These are phyloP conservation scores for Pythium graminicola DNA, from an alignment of 352 stramenopile genomes.

Conservation along the genomic window DNA sequence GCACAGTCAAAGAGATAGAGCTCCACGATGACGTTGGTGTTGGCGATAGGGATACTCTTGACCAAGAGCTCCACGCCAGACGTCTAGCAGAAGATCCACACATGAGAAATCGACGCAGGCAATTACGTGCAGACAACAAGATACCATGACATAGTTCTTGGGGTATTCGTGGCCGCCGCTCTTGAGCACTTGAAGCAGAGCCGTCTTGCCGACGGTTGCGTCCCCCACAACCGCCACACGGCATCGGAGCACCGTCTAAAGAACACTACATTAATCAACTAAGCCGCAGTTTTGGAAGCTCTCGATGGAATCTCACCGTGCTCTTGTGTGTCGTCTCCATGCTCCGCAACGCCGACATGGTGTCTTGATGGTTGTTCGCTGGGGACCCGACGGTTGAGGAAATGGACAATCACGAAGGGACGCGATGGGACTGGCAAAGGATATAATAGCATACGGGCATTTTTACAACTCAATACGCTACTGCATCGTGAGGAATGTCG, in stretches of 20 bases:
- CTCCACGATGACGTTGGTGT: slow-evolving; percentile 89
- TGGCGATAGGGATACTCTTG: slow-evolving; percentile 84
- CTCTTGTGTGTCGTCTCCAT: slow-evolving; percentile 91
- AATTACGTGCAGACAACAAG: too few species aligned
- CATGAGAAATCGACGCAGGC: background rate
- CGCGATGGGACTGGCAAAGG: background rate
- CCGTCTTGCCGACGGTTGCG: slow-evolving; percentile 87
- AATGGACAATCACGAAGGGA: slow-evolving; percentile 10
- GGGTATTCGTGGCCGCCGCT: slow-evolving; percentile 89
- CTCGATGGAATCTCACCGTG: slow-evolving; percentile 31
- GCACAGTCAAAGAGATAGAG: slow-evolving; percentile 93
- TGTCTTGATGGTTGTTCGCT: background rate
- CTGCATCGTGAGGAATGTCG: too few species aligned
- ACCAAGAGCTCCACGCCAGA: slow-evolving; percentile 87
- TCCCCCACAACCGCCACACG: slow-evolving; percentile 90
- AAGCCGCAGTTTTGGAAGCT: too few species aligned
- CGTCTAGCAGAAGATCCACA: slow-evolving; percentile 39
- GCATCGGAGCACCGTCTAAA: slow-evolving; percentile 81
- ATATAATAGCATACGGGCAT: background rate
- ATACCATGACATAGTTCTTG: slow-evolving; percentile 94
- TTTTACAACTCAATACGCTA: too few species aligned
- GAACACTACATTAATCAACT: background rate
- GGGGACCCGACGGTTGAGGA: background rate
- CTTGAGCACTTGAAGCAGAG: slow-evolving; percentile 88
- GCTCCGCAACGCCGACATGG: slow-evolving; percentile 78